Base-by-base conservation (phyloP, 768 basidiomycete genomes). In the Cystofilobasidium capitatum region DNA sequence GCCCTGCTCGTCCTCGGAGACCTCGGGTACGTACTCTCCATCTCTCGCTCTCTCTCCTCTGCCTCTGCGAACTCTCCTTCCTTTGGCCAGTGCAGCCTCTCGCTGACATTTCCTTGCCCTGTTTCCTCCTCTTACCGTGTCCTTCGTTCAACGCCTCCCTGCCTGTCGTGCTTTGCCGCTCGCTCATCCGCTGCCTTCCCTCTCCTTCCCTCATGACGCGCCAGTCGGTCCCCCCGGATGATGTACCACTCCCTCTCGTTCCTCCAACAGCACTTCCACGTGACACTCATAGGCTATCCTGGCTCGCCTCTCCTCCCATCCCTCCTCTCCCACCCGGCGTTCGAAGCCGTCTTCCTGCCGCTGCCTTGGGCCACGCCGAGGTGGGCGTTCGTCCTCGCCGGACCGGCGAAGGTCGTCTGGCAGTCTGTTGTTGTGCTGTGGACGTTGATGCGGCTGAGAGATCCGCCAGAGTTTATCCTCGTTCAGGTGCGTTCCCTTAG, bases 201-300 rank as follows among this genome's bases (percentile, higher is more conserved):
- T n/a, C n/a, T n/a, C n/a, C n/a, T n/a, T n/a, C n/a, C n/a, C n/a
- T n/a, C n/a, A n/a, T n/a, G n/a, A n/a, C n/a, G n/a, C n/a, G n/a
- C 31, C 57, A 69, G 94, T 1, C 83, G 96, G 66, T 91, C 89
- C 75, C 96, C 96, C 14, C 82, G 96, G 63, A 98, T 97, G 90
- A 94, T 97, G 90, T 97, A 97, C 76, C 96, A 99, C 73, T 88
- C 94, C 0, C 85, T 94, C 75, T 92, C 89, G 74, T 89, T 99
- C 74, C 87, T 89, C 44, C 83, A 86, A 65, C 82, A 85, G 62
- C 84, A 82, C 7, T 96, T 89, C 76, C 78, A 82, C 67, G 91
- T 90, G 1, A 83, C 84, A 72, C 74, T 99, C 22, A 83, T 98
- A 64, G 94, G 91, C 20, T 96, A 96, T 75, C 24, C 64, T 61